Conservation (phyloP, 2,329 filamentous ascomycete species). For the Bimuria novae-zelandiae region DNA sequence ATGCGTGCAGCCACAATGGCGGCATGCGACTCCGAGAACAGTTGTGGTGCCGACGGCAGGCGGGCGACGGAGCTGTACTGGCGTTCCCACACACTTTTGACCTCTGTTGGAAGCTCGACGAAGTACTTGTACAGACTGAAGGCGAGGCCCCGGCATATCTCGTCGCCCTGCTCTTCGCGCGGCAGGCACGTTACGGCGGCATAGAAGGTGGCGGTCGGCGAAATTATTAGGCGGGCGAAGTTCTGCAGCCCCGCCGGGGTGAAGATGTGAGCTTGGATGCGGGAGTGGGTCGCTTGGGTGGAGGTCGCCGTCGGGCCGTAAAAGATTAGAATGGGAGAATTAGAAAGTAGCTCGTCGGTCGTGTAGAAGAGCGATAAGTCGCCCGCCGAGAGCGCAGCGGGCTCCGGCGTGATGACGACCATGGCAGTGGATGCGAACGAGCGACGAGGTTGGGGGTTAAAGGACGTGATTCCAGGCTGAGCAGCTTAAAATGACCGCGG, state of each 20-base stretch:
- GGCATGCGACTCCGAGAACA: constrained; percentile 92
- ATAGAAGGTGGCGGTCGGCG: constrained; percentile 90
- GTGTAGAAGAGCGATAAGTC: constrained; percentile 87
- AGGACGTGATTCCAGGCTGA: constrained; percentile 2
- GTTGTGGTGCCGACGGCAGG: constrained; percentile 66
- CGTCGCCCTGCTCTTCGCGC: constrained; percentile 92
- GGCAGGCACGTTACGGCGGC: constrained; percentile 87
- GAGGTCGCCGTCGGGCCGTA: constrained; percentile 88
- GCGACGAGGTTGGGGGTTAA: constrained; percentile 27
- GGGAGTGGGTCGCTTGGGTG: constrained; percentile 86
- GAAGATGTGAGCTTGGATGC: constrained; percentile 93
- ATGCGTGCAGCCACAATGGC: constrained; percentile 87
- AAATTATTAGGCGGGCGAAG: constrained; percentile 89
- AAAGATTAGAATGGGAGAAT: constrained; percentile 85
- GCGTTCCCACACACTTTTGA: constrained; percentile 71
- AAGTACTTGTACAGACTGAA: constrained; percentile 97
- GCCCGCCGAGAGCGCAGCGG: constrained; percentile 76
- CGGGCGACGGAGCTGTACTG: constrained; percentile 57
- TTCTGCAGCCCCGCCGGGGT: constrained; percentile 86
- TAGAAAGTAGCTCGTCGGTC: constrained; percentile 79
- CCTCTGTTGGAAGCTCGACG: constrained; percentile 75
- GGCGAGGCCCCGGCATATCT: constrained; percentile 86
- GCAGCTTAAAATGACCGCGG: constrained; percentile 13
- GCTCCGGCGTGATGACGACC: constrained; percentile 80
- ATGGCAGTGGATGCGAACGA: constrained; percentile 57